A percentile compares a stretch with the other conserved stretches of the same genome.
Conservation (phyloP, 805 yeast species). For the Kregervanrija pseudodelftensis region DNA sequence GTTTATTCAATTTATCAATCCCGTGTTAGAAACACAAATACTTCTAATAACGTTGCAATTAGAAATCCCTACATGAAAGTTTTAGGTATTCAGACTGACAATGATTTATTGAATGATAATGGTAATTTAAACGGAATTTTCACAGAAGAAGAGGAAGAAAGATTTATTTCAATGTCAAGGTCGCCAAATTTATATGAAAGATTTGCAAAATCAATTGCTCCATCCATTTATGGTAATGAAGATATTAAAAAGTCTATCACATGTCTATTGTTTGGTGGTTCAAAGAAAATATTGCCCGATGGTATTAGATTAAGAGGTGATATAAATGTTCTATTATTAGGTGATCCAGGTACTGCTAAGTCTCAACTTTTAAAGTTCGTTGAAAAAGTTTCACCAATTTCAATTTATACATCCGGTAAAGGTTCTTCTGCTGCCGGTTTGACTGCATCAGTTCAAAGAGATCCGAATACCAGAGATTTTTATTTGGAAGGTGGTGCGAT, state of each 20-base stretch:
- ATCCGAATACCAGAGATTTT: conserved; percentile 79
- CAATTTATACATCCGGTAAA: conserved; percentile 96
- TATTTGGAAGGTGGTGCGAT: conserved; percentile 98
- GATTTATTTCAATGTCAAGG: conserved; percentile 72
- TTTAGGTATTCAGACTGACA: conserved; percentile 79
- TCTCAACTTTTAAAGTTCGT: conserved; percentile 93
- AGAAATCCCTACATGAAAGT: conserved; percentile 87
- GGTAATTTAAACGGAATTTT: conserved; percentile 38
- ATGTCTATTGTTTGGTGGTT: conserved; percentile 90
- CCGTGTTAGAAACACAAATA: conserved; percentile 45
- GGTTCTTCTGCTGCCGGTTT: conserved; percentile 99
- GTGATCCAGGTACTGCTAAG: conserved; percentile 99
- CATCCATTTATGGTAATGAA: conserved; percentile 88
- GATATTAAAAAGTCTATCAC: conserved; percentile 93
- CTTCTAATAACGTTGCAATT: conserved; percentile 68
- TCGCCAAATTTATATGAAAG: conserved; percentile 78
- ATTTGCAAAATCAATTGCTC: conserved; percentile 88
- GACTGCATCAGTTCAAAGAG: conserved; percentile 96
- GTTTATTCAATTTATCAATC: conserved; percentile 87
- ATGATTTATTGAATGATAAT: conserved; percentile 42
- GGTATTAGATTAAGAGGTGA: conserved; percentile 97
- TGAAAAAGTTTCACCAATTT: conserved; percentile 88
- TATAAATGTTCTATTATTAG: conserved; percentile 83
- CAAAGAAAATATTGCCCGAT: conserved; percentile 86
- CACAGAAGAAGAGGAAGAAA: conserved; percentile 91